Conservation (phyloP, 2,329 filamentous ascomycete species). For the Fusarium algeriense region DNA sequence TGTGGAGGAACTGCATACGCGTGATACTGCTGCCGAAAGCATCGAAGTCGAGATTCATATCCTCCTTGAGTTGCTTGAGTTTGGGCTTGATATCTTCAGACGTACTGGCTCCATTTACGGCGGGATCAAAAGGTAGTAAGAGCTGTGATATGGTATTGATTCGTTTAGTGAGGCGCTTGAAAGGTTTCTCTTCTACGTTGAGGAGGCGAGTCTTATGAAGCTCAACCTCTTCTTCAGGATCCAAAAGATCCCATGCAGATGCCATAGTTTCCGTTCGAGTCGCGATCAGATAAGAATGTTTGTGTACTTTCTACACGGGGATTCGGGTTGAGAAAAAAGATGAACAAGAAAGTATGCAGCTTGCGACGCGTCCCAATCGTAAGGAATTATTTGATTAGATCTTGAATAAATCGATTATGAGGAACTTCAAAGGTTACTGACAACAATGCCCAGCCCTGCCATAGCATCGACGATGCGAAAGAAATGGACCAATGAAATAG, state of each 20-base stretch:
- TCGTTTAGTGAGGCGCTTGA: constrained; percentile 87
- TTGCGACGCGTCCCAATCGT: not conserved
- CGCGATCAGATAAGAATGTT: constrained; percentile 6
- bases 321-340: not conserved
- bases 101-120: constrained; percentile 59
- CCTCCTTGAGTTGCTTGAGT: constrained; percentile 80
- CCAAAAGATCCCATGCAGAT: constrained; percentile 73
- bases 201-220: constrained; percentile 90
- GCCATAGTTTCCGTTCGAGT: constrained; percentile 44
- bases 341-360: not conserved
- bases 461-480: constrained; percentile 13
- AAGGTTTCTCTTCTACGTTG: constrained; percentile 91
- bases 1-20: constrained; percentile 87
- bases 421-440: constrained; percentile 7
- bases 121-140: constrained; percentile 47
- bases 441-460: constrained; percentile 42
- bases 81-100: constrained; percentile 60
- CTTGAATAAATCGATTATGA: not conserved
- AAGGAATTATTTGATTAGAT: not conserved
- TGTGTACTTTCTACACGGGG: not conserved
- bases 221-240: constrained; percentile 82
- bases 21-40: constrained; percentile 88
- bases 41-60: constrained; percentile 88
- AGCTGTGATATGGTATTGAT: constrained; percentile 77
- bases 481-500: constrained; percentile 35